Evolutionary conservation across 768 basidiomycete genomes (phyloP), one percentile per base, ranked within the genome.

Genomic region (Clathrus columnatus): DNA sequence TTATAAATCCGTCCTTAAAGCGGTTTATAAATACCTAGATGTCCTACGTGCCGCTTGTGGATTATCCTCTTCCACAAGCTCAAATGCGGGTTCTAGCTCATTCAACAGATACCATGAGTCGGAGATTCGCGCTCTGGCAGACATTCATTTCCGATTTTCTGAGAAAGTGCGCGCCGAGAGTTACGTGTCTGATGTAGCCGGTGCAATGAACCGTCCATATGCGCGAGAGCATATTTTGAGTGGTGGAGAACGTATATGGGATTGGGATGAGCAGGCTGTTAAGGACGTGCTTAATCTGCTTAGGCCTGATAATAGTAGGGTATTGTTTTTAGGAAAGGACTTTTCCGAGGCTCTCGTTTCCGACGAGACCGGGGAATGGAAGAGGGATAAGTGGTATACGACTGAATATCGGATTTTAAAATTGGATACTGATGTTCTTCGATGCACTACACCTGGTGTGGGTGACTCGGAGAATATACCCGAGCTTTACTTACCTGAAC

Each of bases 301-400:
- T 50, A 73, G 68, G 20, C 72, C 87, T 49, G 69, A 77, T 51
- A 75, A 80, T 57, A 79, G 84, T 47, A 75, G 89, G 20, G 80
- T 84, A 20, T 81, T 87, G 23, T 68, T 99, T 41, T 90, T 91
- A 79, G 84, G 84, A n/a, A 82, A 82, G 65, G 58, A 83, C 41
- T 72, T 86, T 52, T 67, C 69, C 23, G 80, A 76, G 56, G 57
- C 78, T 27, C 4, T 11, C 36, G n/a, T 36, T 36, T 36, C 36
- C 7, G 36, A 36, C 14, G 65, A 74, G 17, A 67, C 70, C 32
- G 61, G 68, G 8, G 56, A 63, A 14, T 92, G 90, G 90, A 64
- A 78, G 60, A 81, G 77, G 44, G 96, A 98, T 69, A 84, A 85
- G 43, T 92, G 91, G 82, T 99, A 99, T 68, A 91, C 87, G 4